phyloP scores from a whole-genome alignment of 2,329 filamentous ascomycete genomes.

The Exophiala calicioides region DNA sequence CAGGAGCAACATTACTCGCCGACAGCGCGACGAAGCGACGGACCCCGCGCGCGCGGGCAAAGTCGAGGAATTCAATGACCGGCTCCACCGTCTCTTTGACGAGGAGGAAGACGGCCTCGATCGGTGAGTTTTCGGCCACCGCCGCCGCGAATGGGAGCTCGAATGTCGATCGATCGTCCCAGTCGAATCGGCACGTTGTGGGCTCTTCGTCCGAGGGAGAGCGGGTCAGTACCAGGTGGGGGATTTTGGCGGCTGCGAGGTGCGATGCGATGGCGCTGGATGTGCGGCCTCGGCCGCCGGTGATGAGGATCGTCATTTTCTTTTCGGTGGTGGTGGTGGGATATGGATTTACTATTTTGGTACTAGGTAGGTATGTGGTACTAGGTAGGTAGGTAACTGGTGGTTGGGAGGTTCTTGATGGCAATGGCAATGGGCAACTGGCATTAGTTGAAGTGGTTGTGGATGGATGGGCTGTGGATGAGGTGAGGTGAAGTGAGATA shows the following conservation, averaged over 20 bases:
- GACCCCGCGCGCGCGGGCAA: constrained; percentile 39
- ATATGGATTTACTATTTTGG: no score
- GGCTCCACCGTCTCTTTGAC: neutral
- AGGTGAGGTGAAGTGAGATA: no score
- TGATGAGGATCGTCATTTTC: constrained; percentile 41
- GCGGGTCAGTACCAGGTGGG: constrained; percentile 44
- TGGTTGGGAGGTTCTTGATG: no score
- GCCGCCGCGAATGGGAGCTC: neutral
- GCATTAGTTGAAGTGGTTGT: no score
- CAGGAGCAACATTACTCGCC: constrained; percentile 40
- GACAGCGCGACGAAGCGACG: constrained; percentile 50
- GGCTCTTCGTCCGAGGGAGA: constrained; percentile 30
- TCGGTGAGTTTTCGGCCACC: neutral
- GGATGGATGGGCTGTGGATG: no score
- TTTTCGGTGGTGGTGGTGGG: no score
- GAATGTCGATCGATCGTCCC: neutral
- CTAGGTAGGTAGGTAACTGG: no score
- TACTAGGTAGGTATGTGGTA: no score
- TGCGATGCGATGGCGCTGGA: constrained; percentile 38
- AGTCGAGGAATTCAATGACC: constrained; percentile 42
- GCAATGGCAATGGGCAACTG: no score
- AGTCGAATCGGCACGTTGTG: constrained; percentile 31
- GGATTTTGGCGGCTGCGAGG: constrained; percentile 23
- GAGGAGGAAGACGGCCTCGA: neutral
- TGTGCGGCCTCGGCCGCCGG: constrained; percentile 51